These are phyloP conservation scores for Leptodontidium sp. DNA, from an alignment of 2,329 filamentous ascomycete genomes.

Conservation along the genomic window DNA sequence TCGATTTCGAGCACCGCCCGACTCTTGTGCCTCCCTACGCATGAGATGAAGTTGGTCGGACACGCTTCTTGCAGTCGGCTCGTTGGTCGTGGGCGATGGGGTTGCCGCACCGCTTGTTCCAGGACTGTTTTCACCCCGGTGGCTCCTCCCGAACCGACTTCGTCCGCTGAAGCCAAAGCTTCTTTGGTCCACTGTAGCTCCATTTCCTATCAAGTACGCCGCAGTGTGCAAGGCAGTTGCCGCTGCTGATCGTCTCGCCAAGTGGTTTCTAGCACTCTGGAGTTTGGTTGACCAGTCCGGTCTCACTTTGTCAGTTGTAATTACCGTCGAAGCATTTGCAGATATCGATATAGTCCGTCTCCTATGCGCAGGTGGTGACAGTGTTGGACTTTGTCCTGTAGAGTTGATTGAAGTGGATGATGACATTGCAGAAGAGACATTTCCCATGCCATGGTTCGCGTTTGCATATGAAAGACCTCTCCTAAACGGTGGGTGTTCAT, in stretches of 20 bases:
- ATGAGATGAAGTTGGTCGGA: constrained; percentile 40
- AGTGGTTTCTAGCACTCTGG: constrained; percentile 82
- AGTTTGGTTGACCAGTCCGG: constrained; percentile 96
- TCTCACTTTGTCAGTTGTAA: constrained; percentile 90
- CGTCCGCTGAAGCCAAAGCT: constrained; percentile 44
- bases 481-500: constrained; percentile 87
- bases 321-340: constrained; percentile 82
- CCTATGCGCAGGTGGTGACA: constrained; percentile 47
- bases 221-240: constrained; percentile 94
- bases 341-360: constrained; percentile 76
- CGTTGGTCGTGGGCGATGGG: constrained; percentile 42
- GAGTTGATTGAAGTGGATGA: constrained; percentile 83
- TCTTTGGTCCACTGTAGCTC: constrained; percentile 38
- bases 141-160: constrained; percentile 43
- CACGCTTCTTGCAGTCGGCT: constrained; percentile 39
- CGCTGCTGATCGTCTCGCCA: constrained; percentile 85
- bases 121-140: constrained; percentile 44
- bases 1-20: constrained; percentile 49
- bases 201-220: constrained; percentile 84
- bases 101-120: constrained; percentile 44
- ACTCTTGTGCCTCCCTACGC: constrained; percentile 44
- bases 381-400: constrained; percentile 43
- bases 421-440: constrained; percentile 76
- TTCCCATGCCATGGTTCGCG: constrained; percentile 58
- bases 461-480: constrained; percentile 78